A percentile compares a stretch with the other conserved stretches of the same genome.
These are phyloP conservation scores for Posidonia oceanica DNA, from an alignment of 116 monocot genomes.

Conservation along the genomic window DNA sequence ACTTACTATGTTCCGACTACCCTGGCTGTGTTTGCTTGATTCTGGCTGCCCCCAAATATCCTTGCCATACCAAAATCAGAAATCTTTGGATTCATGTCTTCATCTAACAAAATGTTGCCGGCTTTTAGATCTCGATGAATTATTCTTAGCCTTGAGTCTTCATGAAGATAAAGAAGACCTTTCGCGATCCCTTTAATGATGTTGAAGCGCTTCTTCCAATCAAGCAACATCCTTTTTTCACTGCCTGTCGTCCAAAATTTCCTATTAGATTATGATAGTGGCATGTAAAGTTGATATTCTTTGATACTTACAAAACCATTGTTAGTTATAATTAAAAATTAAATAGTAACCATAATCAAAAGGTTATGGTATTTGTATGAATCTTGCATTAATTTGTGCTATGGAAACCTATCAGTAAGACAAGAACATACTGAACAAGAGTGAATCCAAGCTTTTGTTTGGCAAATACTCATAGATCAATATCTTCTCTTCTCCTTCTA, in stretches of 20 bases:
- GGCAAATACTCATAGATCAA: conserved; percentile 37
- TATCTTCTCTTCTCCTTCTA: conserved; percentile 27
- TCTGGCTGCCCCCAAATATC: conserved; percentile 13
- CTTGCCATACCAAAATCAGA: conserved; percentile 21
- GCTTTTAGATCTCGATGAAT: conserved; percentile 16
- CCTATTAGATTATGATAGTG: background rate
- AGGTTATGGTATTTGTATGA: too few species aligned
- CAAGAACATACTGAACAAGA: conserved; percentile 15
- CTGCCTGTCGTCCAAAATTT: background rate
- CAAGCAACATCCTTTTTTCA: background rate
- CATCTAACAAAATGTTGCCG: conserved; percentile 10
- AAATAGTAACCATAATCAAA: too few species aligned
- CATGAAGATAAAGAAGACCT: conserved; percentile 16
- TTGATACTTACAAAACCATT: background rate
- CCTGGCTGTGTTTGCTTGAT: conserved; percentile 11
- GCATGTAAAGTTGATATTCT: background rate
- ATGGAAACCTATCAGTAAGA: too few species aligned
- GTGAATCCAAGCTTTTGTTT: conserved; percentile 27
- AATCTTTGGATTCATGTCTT: conserved; percentile 15
- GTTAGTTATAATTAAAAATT: too few species aligned
- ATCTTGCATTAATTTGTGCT: too few species aligned
- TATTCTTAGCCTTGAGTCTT: conserved; percentile 12
- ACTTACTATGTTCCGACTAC: conserved; percentile 19
- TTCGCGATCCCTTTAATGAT: conserved; percentile 17
- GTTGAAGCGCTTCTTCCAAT: conserved; percentile 14